Evolutionary conservation across 1,284 basidiomycete genomes (phyloP).

Genomic region (Macrocystidia cucumis): DNA sequence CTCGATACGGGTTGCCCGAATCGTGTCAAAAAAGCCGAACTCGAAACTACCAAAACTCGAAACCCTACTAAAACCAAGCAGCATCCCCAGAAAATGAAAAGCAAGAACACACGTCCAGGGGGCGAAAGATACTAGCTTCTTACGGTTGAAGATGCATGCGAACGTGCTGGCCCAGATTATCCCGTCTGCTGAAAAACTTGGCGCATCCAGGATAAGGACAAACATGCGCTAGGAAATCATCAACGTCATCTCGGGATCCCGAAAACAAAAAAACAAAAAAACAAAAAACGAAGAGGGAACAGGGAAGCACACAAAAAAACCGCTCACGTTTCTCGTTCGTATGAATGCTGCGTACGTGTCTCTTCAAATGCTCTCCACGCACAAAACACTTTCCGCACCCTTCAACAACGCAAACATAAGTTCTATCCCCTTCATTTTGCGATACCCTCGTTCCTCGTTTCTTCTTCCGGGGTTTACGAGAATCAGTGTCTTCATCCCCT

Average conservation of each 20-base stretch:
- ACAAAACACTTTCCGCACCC: slow-evolving; percentile 76
- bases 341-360: slow-evolving; percentile 71
- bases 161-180: slow-evolving; percentile 76
- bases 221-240: slow-evolving; percentile 43
- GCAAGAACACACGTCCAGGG: too few species aligned
- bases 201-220: slow-evolving; percentile 65
- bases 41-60: too few species aligned
- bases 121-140: too few species aligned
- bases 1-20: too few species aligned
- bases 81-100: not conserved
- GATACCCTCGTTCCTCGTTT: slow-evolving; percentile 13
- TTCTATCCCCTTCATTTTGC: slow-evolving; percentile 35
- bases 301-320: slow-evolving; percentile 11
- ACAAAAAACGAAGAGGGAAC: not conserved
- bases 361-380: slow-evolving; percentile 70
- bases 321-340: slow-evolving; percentile 74
- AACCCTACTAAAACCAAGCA: too few species aligned
- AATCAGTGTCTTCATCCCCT: slow-evolving; percentile 7
- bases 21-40: not conserved
- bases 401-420: slow-evolving; percentile 59
- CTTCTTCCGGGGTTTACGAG: slow-evolving; percentile 11
- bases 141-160: slow-evolving; percentile 55
- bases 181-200: slow-evolving; percentile 73
- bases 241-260: slow-evolving; percentile 3
- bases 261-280: not conserved